Conservation (phyloP, 2,329 filamentous ascomycete genomes). For the Ophiosphaerella narmari region DNA sequence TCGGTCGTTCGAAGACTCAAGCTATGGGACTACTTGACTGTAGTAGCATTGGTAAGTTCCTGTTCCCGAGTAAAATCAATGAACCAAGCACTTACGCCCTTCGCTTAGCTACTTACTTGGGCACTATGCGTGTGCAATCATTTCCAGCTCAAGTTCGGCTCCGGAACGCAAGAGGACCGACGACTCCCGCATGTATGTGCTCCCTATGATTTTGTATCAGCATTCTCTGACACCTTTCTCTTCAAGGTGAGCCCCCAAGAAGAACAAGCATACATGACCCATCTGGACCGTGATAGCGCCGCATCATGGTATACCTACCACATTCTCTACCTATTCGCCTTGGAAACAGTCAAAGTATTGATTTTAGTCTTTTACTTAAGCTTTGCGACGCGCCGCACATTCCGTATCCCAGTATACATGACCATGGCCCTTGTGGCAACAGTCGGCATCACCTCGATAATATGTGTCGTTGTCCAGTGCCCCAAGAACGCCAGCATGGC, state of each 20-base stretch:
- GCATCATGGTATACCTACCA: constrained; percentile 34
- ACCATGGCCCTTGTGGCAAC: constrained; percentile 16
- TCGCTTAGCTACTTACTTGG: constrained; percentile 30
- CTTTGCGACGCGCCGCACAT: constrained; percentile 27
- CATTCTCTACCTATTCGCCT: constrained; percentile 28
- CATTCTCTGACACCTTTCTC: neutral
- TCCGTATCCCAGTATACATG: constrained; percentile 21
- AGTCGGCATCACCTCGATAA: constrained; percentile 16
- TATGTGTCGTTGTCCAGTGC: constrained; percentile 28
- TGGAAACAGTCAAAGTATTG: constrained; percentile 31
- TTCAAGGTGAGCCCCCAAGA: constrained; percentile 3
- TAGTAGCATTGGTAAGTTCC: constrained; percentile 23
- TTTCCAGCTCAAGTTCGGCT: constrained; percentile 31
- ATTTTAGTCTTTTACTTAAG: constrained; percentile 32
- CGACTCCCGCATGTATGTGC: constrained; percentile 2
- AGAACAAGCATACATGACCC: neutral
- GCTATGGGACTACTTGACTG: constrained; percentile 30
- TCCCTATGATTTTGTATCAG: neutral
- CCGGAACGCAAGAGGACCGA: constrained; percentile 9
- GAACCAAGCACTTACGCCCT: neutral
- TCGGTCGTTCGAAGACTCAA: constrained; percentile 29
- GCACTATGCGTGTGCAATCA: constrained; percentile 32
- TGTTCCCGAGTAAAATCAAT: no score
- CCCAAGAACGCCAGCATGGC: constrained; percentile 19
- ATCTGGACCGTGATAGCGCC: constrained; percentile 10